Evolutionary conservation across 306 rosid species (phyloP).

Genomic region (Benincasa hispida): DNA sequence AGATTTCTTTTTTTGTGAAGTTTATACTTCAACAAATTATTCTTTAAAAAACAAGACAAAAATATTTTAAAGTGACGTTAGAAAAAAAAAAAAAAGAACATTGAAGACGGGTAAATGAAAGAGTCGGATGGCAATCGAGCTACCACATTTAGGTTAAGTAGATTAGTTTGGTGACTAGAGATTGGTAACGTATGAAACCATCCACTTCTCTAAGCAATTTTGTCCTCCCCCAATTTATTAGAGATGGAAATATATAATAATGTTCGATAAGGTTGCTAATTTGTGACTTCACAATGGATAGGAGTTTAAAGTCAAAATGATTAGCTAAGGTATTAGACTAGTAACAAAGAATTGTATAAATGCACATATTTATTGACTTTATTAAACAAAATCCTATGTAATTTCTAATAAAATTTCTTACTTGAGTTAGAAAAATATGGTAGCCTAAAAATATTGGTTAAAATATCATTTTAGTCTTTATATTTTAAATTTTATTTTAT

Average conservation of each 20-base stretch:
- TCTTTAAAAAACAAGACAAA: too few relatives aligned
- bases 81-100: not conserved
- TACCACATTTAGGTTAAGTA: not conserved
- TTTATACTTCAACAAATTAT: too few relatives aligned
- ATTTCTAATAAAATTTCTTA: not conserved
- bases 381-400: too few relatives aligned
- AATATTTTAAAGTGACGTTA: not conserved
- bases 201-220: not conserved
- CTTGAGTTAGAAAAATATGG: not conserved
- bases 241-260: not conserved
- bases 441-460: not conserved
- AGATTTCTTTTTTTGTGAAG: too few relatives aligned
- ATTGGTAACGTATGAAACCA: not conserved
- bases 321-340: not conserved
- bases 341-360: not conserved
- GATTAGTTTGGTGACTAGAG: not conserved
- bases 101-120: not conserved
- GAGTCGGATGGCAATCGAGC: not conserved
- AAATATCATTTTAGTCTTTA: too few relatives aligned
- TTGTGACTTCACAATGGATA: not conserved
- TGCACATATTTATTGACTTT: not conserved
- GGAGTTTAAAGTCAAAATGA: not conserved
- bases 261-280: not conserved
- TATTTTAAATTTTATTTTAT: too few relatives aligned
- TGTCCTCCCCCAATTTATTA: not conserved